Evolutionary conservation across 1,139 yeast species (phyloP).

Genomic region (Candida labiduridarum): DNA sequence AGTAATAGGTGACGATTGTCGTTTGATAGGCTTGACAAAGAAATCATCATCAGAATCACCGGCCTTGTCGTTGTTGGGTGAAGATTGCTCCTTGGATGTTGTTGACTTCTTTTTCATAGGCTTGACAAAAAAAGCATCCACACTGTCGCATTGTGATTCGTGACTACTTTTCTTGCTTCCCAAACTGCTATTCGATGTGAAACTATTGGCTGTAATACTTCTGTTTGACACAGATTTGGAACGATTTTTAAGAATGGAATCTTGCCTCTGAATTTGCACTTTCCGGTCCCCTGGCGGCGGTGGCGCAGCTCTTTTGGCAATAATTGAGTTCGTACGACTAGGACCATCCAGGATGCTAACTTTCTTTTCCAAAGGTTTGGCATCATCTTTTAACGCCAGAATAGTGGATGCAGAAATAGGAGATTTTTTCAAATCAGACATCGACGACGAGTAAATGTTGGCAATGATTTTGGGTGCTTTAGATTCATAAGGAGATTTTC

Average conservation of each 20-base stretch:
- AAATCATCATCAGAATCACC: slow-evolving; percentile 31
- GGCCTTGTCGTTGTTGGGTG: slow-evolving; percentile 6
- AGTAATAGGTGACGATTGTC: slow-evolving; percentile 6
- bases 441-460: slow-evolving; percentile 46
- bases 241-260: slow-evolving; percentile 18
- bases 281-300: slow-evolving; percentile 55
- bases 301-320: slow-evolving; percentile 74
- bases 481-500: slow-evolving; percentile 70
- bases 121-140: slow-evolving; percentile 66
- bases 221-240: slow-evolving; percentile 5
- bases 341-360: slow-evolving; percentile 2
- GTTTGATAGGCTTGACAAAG: slow-evolving; percentile 30
- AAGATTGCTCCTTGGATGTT: not conserved
- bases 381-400: slow-evolving; percentile 32
- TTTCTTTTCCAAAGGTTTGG: not conserved
- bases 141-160: slow-evolving; percentile 42
- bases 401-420: slow-evolving; percentile 46
- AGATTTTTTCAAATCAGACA: slow-evolving; percentile 33
- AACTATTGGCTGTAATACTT: slow-evolving; percentile 8
- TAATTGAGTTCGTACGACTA: slow-evolving; percentile 27
- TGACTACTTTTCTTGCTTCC: slow-evolving; percentile 7
- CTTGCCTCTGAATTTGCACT: slow-evolving; percentile 18
- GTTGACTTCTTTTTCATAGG: slow-evolving; percentile 4
- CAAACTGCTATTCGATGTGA: slow-evolving; percentile 5
- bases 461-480: slow-evolving; percentile 47